Conservation (phyloP, 2,329 filamentous ascomycete genomes). For the Neopestalotiopsis clavispora region DNA sequence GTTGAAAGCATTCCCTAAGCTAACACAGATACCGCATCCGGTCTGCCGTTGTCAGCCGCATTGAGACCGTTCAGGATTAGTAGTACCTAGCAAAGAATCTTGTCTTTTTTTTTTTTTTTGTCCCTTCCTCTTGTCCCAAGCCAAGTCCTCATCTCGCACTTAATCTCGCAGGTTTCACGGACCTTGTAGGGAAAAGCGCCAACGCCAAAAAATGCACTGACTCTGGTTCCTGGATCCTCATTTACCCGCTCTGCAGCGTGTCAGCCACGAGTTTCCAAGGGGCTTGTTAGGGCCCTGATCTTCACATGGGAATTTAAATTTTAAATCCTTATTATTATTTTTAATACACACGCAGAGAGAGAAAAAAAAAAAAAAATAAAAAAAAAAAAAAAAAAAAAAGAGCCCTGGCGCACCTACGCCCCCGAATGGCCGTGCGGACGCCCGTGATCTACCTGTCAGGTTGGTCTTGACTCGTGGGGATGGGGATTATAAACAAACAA, state of each 20-base stretch:
- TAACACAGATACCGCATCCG: background rate
- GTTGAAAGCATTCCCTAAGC: background rate
- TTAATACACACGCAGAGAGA: no score
- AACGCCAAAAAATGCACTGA: background rate
- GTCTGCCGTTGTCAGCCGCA: background rate
- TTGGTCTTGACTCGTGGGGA: background rate
- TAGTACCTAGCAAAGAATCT: background rate
- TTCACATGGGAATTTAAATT: background rate
- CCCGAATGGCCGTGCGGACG: background rate
- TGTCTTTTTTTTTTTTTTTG: no score
- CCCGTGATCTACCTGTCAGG: background rate
- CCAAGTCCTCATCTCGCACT: background rate
- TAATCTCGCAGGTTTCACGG: background rate
- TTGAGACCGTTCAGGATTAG: background rate
- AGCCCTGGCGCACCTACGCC: background rate
- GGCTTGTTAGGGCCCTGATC: background rate
- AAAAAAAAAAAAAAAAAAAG: background rate
- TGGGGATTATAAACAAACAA: background rate
- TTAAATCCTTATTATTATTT: no score
- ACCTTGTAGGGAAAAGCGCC: background rate
- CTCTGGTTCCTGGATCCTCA: background rate
- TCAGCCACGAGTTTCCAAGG: background rate
- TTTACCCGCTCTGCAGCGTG: background rate
- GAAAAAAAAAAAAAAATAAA: no score
- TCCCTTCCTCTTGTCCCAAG: background rate